Percentiles rank a stretch among this genome's conserved stretches.
Conservation (phyloP, 2,329 filamentous ascomycete genomes). For the Myriosclerotinia curreyana region DNA sequence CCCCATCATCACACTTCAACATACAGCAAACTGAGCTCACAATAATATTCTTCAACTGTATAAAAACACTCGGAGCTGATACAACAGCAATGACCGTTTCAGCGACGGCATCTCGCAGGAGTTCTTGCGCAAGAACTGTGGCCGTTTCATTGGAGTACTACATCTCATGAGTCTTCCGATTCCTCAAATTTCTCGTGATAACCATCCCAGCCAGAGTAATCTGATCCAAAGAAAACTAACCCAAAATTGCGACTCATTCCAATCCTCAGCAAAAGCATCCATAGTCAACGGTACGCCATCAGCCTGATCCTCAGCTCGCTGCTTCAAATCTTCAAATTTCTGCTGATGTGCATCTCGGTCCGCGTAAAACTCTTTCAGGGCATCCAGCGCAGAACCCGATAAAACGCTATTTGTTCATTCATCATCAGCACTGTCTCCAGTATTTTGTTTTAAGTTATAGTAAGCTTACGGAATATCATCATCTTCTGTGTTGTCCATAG, state of each 20-base stretch:
- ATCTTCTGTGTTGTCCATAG: conserved; percentile 26
- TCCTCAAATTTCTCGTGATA: background rate
- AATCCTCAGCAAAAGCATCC: conserved; percentile 73
- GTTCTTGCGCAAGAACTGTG: conserved; percentile 56
- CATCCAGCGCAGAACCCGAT: conserved; percentile 62
- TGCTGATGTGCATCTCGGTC: conserved; percentile 66
- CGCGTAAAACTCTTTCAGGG: conserved; percentile 70
- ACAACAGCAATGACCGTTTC: conserved; percentile 64
- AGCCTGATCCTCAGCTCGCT: conserved; percentile 55
- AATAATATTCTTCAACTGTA: conserved; percentile 66
- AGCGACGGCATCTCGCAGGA: conserved; percentile 59
- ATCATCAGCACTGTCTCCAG: background rate
- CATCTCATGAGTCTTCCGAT: background rate
- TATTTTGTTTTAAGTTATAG: background rate
- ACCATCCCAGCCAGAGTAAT: background rate
- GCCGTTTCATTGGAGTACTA: conserved; percentile 74
- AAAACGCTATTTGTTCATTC: conserved; percentile 49
- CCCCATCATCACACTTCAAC: conserved; percentile 15
- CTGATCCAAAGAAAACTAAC: conserved; percentile 45
- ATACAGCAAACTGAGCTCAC: background rate
- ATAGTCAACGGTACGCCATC: conserved; percentile 50
- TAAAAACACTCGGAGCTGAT: conserved; percentile 73
- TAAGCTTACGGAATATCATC: conserved; percentile 28
- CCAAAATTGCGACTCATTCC: conserved; percentile 85
- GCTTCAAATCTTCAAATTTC: conserved; percentile 66